Evolutionary conservation across 2,329 filamentous ascomycete genomes (phyloP), one percentile per base, ranked within the genome.

Genomic region (Elsinoe necatrix): DNA sequence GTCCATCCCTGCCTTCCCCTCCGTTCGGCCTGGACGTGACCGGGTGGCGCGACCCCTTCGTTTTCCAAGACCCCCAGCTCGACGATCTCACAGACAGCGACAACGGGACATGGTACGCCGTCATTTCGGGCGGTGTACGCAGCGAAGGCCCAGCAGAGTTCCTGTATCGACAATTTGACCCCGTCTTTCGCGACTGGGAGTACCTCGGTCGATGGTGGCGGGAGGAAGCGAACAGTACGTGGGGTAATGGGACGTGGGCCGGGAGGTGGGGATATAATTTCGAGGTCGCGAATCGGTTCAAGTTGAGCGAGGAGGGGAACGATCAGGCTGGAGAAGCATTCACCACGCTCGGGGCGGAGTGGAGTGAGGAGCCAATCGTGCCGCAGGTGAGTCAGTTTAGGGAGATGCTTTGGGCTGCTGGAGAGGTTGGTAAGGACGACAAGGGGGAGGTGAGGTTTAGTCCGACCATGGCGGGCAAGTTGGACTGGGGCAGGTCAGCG

Each of bases 221-320:
- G 20, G 73, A 75, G 57, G 29, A 57, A 16, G 52, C 57, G 6
- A 63, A 63, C 43, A 55, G 48, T 18, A 59, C 59, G 5, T 63
- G 60, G 59, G 62, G 61, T 3, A 60, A 63, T 42, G 62, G 59
- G 7, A 61, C 61, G 5, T 63, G 62, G 62, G 62, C 62, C 21
- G 62, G 62, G 3, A 59, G 62, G 2, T 63, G 62, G 62, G 62
- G 61, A 0, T 76, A 68, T 66, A 77, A 77, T 59, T 76, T 75
- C 41, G 75, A 77, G 61, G 72, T 75, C 9, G 66, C 60, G 18
- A 76, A 76, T 39, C 59, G 74, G 14, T 75, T 77, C 61, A 63
- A 67, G 12, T 61, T 77, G 2, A 68, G 73, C 14, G 64, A 68
- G 18, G 57, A 68, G 3, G 73, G 73, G 9, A 74, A 72, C 52